Percentiles rank a stretch among this genome's conserved stretches.
These are phyloP conservation scores for Neurospora sp. DNA, from an alignment of 495 filamentous ascomycete species.

Conservation along the genomic window DNA sequence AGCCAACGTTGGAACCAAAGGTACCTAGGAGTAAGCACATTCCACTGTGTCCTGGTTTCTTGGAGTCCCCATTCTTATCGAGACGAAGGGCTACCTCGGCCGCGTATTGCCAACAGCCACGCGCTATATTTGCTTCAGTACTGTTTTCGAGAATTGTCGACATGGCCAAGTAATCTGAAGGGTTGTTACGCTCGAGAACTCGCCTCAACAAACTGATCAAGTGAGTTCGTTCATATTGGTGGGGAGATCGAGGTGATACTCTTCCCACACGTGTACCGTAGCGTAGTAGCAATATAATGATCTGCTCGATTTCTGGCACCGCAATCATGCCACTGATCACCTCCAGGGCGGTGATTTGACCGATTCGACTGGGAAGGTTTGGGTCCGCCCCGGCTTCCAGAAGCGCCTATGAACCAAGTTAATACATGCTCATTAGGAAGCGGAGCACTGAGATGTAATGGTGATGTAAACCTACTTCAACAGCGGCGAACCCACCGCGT, in stretches of 20 bases:
- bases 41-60: background rate
- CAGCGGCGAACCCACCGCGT: background rate
- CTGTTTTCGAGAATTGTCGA: background rate
- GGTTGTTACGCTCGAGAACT: background rate
- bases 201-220: background rate
- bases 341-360: background rate
- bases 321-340: background rate
- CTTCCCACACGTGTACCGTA: background rate
- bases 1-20: background rate
- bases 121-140: slow-evolving; percentile 1
- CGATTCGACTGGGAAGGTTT: background rate
- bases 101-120: slow-evolving; percentile 3
- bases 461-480: background rate
- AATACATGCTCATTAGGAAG: background rate
- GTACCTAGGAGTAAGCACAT: background rate
- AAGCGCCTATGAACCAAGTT: background rate
- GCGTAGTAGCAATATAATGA: background rate
- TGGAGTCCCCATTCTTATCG: background rate
- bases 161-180: background rate
- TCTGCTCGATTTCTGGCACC: background rate
- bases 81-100: background rate
- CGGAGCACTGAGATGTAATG: background rate
- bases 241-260: background rate
- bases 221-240: background rate
- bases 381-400: background rate